Evolutionary conservation across 2,329 filamentous ascomycete species (phyloP).

Genomic region (Pseudomassariella vexata): DNA sequence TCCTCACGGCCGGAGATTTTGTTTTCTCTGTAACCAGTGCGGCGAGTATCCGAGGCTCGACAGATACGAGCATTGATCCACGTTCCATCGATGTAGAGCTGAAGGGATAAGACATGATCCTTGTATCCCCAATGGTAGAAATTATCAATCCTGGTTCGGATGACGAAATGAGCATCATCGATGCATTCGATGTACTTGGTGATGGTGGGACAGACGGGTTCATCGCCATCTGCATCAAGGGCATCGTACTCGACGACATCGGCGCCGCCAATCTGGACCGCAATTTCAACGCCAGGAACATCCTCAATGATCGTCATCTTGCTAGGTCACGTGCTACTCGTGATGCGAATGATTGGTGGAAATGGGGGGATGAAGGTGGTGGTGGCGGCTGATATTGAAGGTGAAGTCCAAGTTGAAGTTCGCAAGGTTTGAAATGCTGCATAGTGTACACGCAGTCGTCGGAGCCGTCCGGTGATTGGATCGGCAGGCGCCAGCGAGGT

Average conservation of each 20-base stretch:
- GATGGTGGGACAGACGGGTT: slow-evolving; percentile 7
- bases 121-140: slow-evolving; percentile 20
- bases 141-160: slow-evolving; percentile 11
- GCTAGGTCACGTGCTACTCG: too few species aligned
- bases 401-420: too few species aligned
- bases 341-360: too few species aligned
- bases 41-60: too few species aligned
- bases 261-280: slow-evolving; percentile 13
- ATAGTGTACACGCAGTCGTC: too few species aligned
- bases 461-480: too few species aligned
- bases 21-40: not conserved
- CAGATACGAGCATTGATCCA: slow-evolving; percentile 6
- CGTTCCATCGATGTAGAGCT: slow-evolving; percentile 17
- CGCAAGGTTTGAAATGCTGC: too few species aligned
- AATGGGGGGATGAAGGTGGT: too few species aligned
- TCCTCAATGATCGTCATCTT: slow-evolving; percentile 22
- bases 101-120: slow-evolving; percentile 12
- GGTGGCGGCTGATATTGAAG: too few species aligned
- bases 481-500: too few species aligned
- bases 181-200: slow-evolving; percentile 24
- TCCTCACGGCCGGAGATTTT: slow-evolving; percentile 2
- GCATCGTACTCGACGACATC: slow-evolving; percentile 18
- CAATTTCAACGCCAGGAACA: slow-evolving; percentile 17
- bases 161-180: slow-evolving; percentile 18
- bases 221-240: slow-evolving; percentile 12